Evolutionary conservation across 345 rosid species (phyloP).

Genomic region (Hirschfeldia incana): DNA sequence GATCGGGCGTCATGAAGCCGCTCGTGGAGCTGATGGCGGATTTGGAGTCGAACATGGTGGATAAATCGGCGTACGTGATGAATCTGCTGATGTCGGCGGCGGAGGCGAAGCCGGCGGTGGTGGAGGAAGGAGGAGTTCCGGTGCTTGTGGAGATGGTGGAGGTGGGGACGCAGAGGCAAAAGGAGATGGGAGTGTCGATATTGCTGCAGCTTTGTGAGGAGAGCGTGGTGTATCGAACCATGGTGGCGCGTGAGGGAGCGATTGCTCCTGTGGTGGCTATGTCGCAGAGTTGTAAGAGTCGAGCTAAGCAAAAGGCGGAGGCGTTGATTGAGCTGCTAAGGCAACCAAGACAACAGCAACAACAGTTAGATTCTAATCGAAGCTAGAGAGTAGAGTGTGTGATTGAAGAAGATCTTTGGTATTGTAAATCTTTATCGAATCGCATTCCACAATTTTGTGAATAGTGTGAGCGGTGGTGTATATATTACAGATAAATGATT

Average conservation of each 20-base stretch:
- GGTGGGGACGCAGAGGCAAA: constrained; percentile 63
- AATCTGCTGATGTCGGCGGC: constrained; percentile 51
- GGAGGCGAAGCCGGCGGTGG: constrained; percentile 71
- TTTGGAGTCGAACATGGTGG: constrained; percentile 91
- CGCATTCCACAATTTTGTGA: not conserved
- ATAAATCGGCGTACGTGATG: constrained; percentile 80
- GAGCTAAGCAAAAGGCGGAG: constrained; percentile 49
- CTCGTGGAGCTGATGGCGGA: constrained; percentile 94
- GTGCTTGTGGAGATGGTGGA: constrained; percentile 89
- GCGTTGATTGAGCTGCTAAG: constrained; percentile 13
- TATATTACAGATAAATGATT: not conserved
- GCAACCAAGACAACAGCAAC: not conserved
- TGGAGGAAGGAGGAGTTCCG: constrained; percentile 89
- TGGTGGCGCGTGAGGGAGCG: constrained; percentile 94
- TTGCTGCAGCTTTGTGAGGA: constrained; percentile 59
- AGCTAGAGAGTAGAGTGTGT: not conserved
- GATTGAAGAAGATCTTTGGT: not conserved
- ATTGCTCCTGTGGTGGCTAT: constrained; percentile 82
- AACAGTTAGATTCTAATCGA: not conserved
- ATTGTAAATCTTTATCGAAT: not conserved
- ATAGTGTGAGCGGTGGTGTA: not conserved
- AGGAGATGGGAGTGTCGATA: not conserved
- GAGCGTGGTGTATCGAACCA: constrained; percentile 54
- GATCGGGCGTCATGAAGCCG: constrained; percentile 80
- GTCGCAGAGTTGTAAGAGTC: constrained; percentile 44